Conservation (phyloP, 1,139 yeast species). For the Nakaseomyces sp. region DNA sequence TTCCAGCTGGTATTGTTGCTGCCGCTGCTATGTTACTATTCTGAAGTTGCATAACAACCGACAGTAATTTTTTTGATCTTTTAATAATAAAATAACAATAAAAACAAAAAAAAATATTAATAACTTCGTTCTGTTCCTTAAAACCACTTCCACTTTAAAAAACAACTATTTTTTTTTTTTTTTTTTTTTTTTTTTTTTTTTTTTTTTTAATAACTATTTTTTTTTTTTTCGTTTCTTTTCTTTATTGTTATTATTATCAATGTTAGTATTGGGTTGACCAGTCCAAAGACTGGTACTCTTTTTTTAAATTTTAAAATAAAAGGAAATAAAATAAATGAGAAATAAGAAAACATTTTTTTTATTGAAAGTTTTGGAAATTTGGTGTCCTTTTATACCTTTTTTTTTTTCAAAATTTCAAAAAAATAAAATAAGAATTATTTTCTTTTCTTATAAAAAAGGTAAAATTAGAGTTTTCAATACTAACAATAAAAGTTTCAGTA, state of each 20-base stretch:
- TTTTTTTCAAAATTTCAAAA: background rate
- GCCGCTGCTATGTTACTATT: background rate
- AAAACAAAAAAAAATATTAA: background rate
- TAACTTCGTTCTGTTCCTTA: background rate
- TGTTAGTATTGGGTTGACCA: background rate
- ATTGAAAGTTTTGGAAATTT: background rate
- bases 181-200: too few species aligned
- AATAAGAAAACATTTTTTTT: too few species aligned
- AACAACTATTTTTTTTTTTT: too few species aligned
- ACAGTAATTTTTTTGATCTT: background rate
- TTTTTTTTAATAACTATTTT: too few species aligned
- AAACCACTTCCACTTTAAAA: too few species aligned
- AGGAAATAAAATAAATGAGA: too few species aligned
- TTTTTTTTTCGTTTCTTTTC: background rate
- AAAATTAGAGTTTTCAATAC: too few species aligned
- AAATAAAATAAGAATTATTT: too few species aligned
- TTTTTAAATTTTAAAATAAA: background rate
- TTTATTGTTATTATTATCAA: background rate
- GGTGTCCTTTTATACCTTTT: slow-evolving; percentile 1
- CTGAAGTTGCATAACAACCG: background rate
- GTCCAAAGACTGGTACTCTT: background rate
- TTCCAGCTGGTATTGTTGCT: slow-evolving; percentile 2
- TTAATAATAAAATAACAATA: background rate
- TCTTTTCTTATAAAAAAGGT: too few species aligned
- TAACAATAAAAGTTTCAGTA: too few species aligned